A percentile compares a stretch with the other conserved stretches of the same genome.
Evolutionary conservation across 2,329 filamentous ascomycete species (phyloP).

Genomic region (Diaporthe vaccinii): DNA sequence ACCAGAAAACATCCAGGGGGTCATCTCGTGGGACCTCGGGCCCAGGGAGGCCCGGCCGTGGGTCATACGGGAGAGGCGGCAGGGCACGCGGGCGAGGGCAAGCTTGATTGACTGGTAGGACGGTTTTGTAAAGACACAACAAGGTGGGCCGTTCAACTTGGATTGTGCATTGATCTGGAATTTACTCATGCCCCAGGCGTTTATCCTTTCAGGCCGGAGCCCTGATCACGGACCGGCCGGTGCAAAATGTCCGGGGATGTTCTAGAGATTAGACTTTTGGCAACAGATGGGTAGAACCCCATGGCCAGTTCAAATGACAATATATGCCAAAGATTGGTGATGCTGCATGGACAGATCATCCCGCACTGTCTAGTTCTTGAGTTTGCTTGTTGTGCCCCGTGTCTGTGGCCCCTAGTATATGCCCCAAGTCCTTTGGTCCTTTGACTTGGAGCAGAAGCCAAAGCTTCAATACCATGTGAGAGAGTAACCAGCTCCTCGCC

Average conservation of each 20-base stretch:
- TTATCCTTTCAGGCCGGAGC: background rate
- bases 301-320: no score
- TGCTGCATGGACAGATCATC: no score
- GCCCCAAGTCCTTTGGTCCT: no score
- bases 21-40: background rate
- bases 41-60: background rate
- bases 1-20: background rate
- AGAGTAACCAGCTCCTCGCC: no score
- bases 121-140: background rate
- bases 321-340: no score
- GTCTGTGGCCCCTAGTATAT: no score
- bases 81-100: background rate
- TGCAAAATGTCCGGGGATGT: background rate
- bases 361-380: no score
- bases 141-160: fast-evolving
- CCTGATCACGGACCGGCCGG: background rate
- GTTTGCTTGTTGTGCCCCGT: no score
- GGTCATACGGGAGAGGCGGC: background rate
- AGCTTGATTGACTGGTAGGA: background rate
- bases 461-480: no score
- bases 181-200: background rate
- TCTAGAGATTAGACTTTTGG: background rate
- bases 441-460: no score
- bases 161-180: background rate
- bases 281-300: no score